These are phyloP conservation scores for Stenocarpella maydis DNA, from an alignment of 2,329 filamentous ascomycete species.

Conservation along the genomic window DNA sequence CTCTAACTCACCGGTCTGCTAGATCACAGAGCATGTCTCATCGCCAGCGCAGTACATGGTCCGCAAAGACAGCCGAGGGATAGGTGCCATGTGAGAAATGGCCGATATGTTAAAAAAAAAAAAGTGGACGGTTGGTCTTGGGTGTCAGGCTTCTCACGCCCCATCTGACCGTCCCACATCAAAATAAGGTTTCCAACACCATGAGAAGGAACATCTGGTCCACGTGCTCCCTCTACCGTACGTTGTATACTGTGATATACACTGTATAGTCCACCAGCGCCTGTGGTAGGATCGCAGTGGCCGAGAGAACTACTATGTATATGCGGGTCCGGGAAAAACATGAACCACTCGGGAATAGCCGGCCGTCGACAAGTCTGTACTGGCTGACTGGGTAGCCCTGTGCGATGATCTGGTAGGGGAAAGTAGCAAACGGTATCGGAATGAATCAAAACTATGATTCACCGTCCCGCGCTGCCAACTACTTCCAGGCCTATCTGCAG, in stretches of 20 bases:
- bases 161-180: neutral
- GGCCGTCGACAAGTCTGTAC: conserved; percentile 13
- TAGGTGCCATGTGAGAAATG: neutral
- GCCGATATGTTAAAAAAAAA: neutral
- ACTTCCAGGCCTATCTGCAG: neutral
- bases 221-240: conserved; percentile 20
- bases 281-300: conserved; percentile 1
- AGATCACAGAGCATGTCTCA: conserved; percentile 14
- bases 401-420: neutral
- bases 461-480: neutral
- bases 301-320: neutral
- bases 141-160: neutral
- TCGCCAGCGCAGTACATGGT: neutral
- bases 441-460: conserved; percentile 7
- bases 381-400: neutral
- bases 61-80: neutral
- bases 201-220: conserved; percentile 1
- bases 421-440: neutral
- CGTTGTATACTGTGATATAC: neutral
- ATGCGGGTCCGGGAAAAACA: conserved; percentile 9
- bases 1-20: conserved; percentile 6
- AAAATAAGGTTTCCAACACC: conserved; percentile 14
- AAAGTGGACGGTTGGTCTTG: neutral
- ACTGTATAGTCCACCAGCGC: neutral
- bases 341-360: conserved; percentile 21